Conservation (phyloP, 2,329 filamentous ascomycete genomes). For the Pleoardoris graminearum region DNA sequence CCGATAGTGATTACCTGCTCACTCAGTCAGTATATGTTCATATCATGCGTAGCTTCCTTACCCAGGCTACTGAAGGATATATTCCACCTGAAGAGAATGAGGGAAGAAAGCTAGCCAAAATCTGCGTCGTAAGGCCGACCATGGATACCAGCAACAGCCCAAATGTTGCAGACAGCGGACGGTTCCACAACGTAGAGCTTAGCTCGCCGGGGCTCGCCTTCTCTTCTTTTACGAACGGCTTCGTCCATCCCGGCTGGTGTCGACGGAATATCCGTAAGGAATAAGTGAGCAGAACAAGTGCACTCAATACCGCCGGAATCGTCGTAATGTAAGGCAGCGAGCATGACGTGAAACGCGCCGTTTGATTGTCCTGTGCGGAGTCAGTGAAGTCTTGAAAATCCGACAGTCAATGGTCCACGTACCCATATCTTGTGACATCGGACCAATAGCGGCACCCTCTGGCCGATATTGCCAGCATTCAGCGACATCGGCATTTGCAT, state of each 20-base stretch:
- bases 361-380: constrained; percentile 35
- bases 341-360: constrained; percentile 47
- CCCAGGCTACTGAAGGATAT: constrained; percentile 41
- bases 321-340: constrained; percentile 47
- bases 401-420: not conserved
- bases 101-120: constrained; percentile 29
- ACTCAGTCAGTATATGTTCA: constrained; percentile 18
- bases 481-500: constrained; percentile 27
- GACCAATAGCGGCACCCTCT: constrained; percentile 23
- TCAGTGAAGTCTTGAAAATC: constrained; percentile 3
- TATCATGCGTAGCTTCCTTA: constrained; percentile 14
- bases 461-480: constrained; percentile 6
- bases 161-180: constrained; percentile 32
- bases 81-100: constrained; percentile 20
- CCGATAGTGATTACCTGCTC: constrained; percentile 41
- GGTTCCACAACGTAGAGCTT: constrained; percentile 31
- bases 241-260: constrained; percentile 55
- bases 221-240: constrained; percentile 52
- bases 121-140: constrained; percentile 33
- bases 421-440: constrained; percentile 37
- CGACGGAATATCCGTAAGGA: constrained; percentile 34
- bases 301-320: constrained; percentile 44
- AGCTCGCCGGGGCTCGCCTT: constrained; percentile 36
- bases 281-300: constrained; percentile 44
- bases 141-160: constrained; percentile 29